Percentiles rank a stretch among this genome's conserved stretches.
These are phyloP conservation scores for Raffaelea ambrosiae DNA, from an alignment of 2,329 filamentous ascomycete genomes.

Conservation along the genomic window DNA sequence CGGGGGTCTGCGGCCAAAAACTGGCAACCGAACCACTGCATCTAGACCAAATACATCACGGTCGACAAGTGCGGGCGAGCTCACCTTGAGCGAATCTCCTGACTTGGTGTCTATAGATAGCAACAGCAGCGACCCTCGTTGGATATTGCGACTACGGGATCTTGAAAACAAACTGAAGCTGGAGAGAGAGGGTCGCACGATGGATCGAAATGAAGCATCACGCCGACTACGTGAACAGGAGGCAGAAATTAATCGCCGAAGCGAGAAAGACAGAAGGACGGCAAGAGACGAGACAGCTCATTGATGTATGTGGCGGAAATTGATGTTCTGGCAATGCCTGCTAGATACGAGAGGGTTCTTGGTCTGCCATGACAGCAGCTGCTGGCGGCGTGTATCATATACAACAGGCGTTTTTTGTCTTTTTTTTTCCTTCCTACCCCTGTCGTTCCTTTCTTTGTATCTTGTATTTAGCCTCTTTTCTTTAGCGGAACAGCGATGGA, in stretches of 20 bases:
- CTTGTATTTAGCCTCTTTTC: too few relatives aligned
- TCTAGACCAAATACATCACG: slow-evolving; percentile 12
- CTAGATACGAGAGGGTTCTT: not conserved
- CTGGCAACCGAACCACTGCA: slow-evolving; percentile 13
- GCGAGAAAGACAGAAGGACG: slow-evolving; percentile 8
- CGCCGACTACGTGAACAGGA: slow-evolving; percentile 62
- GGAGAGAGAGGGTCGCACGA: slow-evolving; percentile 75
- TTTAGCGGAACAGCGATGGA: too few relatives aligned
- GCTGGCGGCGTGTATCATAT: too few relatives aligned
- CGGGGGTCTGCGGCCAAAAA: slow-evolving; percentile 9
- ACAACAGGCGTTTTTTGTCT: too few relatives aligned
- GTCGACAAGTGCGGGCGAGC: slow-evolving; percentile 17
- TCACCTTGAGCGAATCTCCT: too few relatives aligned
- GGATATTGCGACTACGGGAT: slow-evolving; percentile 79
- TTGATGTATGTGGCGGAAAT: too few relatives aligned
- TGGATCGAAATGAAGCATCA: slow-evolving; percentile 77
- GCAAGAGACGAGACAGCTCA: not conserved
- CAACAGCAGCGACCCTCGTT: slow-evolving; percentile 54
- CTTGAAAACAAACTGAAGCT: slow-evolving; percentile 82
- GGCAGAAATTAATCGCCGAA: slow-evolving; percentile 14
- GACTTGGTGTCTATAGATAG: slow-evolving; percentile 14
- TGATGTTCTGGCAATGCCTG: too few relatives aligned
- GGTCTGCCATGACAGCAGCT: too few relatives aligned
- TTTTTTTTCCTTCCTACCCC: too few relatives aligned
- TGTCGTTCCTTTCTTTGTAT: too few relatives aligned